phyloP scores from a whole-genome alignment of 805 yeast genomes.

The Ogataea pilisensis region DNA sequence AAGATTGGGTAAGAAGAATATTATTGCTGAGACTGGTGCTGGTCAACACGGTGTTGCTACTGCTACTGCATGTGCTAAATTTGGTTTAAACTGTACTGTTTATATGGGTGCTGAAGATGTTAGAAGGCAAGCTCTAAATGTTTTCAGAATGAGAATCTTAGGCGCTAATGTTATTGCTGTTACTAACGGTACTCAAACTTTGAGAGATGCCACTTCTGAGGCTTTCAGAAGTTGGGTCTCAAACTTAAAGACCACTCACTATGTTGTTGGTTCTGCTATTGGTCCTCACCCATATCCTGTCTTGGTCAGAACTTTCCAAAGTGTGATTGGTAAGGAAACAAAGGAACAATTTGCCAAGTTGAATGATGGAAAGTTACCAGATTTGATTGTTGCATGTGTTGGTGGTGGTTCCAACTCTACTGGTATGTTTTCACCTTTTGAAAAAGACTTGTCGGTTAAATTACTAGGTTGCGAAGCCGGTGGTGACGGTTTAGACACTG shows the following conservation, averaged over 20 bases:
- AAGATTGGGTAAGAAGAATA: slow-evolving; percentile 69
- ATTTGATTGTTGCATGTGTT: slow-evolving; percentile 95
- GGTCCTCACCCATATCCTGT: slow-evolving; percentile 99
- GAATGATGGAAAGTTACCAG: slow-evolving; percentile 81
- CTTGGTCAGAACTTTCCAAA: slow-evolving; percentile 95
- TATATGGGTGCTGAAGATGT: slow-evolving; percentile 99
- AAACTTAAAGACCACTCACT: slow-evolving; percentile 79
- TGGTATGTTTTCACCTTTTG: slow-evolving; percentile 95
- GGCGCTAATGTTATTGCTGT: slow-evolving; percentile 97
- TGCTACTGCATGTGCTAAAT: slow-evolving; percentile 88
- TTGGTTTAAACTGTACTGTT: slow-evolving; percentile 90
- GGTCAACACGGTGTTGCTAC: slow-evolving; percentile 95
- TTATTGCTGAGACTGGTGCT: slow-evolving; percentile 90
- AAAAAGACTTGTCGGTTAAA: slow-evolving; percentile 70
- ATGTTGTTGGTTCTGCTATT: slow-evolving; percentile 95
- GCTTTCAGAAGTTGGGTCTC: slow-evolving; percentile 97
- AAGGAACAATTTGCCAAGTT: slow-evolving; percentile 80
- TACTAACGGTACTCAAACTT: slow-evolving; percentile 89
- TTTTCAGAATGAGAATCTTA: slow-evolving; percentile 91
- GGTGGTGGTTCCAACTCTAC: slow-evolving; percentile 99
- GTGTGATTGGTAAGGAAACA: slow-evolving; percentile 93
- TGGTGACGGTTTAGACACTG: slow-evolving; percentile 91
- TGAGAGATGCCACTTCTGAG: slow-evolving; percentile 97
- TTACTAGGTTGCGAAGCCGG: slow-evolving; percentile 97
- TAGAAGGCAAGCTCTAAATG: slow-evolving; percentile 96